Evolutionary conservation across 805 yeast genomes (phyloP).

Genomic region (Komagataella pseudopastoris): DNA sequence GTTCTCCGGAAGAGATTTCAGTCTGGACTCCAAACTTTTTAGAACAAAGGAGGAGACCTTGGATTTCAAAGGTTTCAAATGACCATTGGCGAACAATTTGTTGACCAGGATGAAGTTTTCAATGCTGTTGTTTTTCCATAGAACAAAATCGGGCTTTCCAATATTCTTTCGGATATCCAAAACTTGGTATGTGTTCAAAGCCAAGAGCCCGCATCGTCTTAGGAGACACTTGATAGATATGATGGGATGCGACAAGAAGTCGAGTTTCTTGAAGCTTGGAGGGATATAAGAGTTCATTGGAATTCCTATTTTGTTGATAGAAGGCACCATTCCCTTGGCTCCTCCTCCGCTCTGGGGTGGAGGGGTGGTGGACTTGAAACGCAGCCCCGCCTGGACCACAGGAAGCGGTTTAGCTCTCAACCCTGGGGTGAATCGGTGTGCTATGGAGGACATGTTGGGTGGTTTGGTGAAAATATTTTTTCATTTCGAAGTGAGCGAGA

Average conservation of each 20-base stretch:
- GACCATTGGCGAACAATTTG: constrained; percentile 57
- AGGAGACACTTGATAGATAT: constrained; percentile 29
- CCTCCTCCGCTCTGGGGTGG: not conserved
- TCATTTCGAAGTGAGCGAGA: not conserved
- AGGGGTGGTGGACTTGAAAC: not conserved
- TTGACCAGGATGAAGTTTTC: constrained; percentile 68
- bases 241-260: constrained; percentile 24
- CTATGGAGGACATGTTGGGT: not conserved
- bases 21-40: constrained; percentile 39
- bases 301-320: constrained; percentile 18
- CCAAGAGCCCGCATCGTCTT: constrained; percentile 53
- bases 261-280: constrained; percentile 27
- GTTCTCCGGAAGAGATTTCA: constrained; percentile 39
- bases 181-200: constrained; percentile 47
- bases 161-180: constrained; percentile 28
- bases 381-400: not conserved
- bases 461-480: not conserved
- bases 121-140: constrained; percentile 81
- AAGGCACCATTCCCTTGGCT: not conserved
- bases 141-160: constrained; percentile 48
- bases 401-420: not conserved
- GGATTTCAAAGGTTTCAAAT: constrained; percentile 31
- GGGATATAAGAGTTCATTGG: constrained; percentile 33
- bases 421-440: not conserved
- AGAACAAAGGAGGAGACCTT: constrained; percentile 49